A percentile compares a stretch with the other conserved stretches of the same genome.
Evolutionary conservation across 495 filamentous ascomycete genomes (phyloP).

Genomic region (Letharia columbiana): DNA sequence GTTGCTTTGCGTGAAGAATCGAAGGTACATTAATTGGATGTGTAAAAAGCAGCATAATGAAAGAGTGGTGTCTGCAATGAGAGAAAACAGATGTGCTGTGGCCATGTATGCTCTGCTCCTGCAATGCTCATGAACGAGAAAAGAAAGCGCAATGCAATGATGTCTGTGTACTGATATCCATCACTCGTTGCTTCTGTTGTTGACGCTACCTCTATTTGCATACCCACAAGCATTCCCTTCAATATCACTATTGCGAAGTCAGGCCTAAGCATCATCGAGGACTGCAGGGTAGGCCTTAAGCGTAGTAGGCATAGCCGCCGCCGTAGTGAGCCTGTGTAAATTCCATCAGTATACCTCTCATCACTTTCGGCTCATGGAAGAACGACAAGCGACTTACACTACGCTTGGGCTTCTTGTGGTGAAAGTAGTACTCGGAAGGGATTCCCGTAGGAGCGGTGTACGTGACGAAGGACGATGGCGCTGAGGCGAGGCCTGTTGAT

Average conservation of each 20-base stretch:
- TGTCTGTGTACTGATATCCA: not conserved
- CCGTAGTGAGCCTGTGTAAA: not conserved
- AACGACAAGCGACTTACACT: not conserved
- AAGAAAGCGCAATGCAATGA: not conserved
- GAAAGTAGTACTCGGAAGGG: slow-evolving; percentile 4
- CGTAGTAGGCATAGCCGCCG: not conserved
- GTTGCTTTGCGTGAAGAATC: not conserved
- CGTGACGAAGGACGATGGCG: not conserved
- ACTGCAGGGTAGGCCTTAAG: not conserved
- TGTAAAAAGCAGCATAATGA: not conserved
- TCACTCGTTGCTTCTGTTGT: not conserved
- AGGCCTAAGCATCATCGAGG: not conserved
- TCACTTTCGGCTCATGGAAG: not conserved
- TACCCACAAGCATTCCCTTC: not conserved
- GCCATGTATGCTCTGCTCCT: not conserved
- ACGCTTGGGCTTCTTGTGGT: slow-evolving; percentile 3
- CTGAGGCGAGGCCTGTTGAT: not conserved
- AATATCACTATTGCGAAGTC: not conserved
- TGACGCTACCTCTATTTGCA: not conserved
- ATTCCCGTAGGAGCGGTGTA: slow-evolving; percentile 1
- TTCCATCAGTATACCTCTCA: not conserved
- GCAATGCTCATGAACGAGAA: not conserved
- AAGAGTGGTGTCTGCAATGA: not conserved
- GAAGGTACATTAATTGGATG: not conserved
- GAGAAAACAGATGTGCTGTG: not conserved